These are phyloP conservation scores for Aphanomyces astaci DNA, from an alignment of 352 stramenopile genomes.

Conservation along the genomic window DNA sequence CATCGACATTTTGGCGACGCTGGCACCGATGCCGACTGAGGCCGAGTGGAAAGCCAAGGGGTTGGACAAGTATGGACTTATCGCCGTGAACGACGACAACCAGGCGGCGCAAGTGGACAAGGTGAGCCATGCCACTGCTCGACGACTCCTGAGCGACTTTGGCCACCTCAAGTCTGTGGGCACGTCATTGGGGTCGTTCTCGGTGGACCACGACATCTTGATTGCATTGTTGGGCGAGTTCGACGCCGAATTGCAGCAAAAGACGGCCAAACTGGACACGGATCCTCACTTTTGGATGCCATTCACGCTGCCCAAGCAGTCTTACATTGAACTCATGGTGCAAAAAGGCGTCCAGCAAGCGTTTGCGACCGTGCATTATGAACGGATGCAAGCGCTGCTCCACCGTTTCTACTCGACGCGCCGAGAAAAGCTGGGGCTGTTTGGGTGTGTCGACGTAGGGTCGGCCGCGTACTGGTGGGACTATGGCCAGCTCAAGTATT, in stretches of 20 bases:
- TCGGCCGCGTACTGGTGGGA: constrained; percentile 98
- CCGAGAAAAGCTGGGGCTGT: constrained; percentile 76
- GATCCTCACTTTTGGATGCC: constrained; percentile 99
- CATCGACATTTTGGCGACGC: constrained; percentile 95
- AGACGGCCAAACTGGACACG: constrained; percentile 93
- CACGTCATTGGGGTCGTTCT: constrained; percentile 95
- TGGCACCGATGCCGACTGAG: constrained; percentile 88
- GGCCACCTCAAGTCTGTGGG: constrained; percentile 93
- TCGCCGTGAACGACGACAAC: constrained; percentile 91
- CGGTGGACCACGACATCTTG: constrained; percentile 89
- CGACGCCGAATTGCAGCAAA: constrained; percentile 77
- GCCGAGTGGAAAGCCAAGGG: constrained; percentile 93
- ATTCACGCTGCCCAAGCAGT: constrained; percentile 87
- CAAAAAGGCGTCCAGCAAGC: constrained; percentile 86
- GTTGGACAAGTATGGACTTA: constrained; percentile 98
- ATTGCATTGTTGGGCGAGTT: constrained; percentile 90
- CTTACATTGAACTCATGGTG: constrained; percentile 92
- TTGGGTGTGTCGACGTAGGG: constrained; percentile 96
- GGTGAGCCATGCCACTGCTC: constrained; percentile 94
- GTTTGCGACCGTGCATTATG: constrained; percentile 77
- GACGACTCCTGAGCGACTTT: constrained; percentile 87
- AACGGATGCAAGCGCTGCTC: constrained; percentile 90
- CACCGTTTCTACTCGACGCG: constrained; percentile 63
- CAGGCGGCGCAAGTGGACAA: constrained; percentile 95
- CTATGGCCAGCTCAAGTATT: constrained; percentile 98